Base-by-base conservation (phyloP, 208 protist species). In the Crithidia sp. region DNA sequence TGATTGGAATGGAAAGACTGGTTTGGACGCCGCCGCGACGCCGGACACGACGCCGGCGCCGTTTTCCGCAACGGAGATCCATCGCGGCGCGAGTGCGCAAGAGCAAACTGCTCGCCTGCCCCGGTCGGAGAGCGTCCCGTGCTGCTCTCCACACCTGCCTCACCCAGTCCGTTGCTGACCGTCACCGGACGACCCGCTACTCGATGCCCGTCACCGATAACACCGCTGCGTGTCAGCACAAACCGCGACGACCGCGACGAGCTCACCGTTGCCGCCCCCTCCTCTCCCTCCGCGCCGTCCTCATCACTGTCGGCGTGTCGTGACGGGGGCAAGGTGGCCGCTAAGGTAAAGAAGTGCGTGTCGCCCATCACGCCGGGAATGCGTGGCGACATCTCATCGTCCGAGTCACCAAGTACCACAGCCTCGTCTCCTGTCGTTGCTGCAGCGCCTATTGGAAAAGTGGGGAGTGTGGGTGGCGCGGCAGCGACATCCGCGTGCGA, bases 181-280 rank as follows among this genome's bases (percentile, higher is more conserved):
- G 40, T 49, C 5, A 59, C 43, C 7, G 50, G 52, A 49, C 64
- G 64, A 40, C 50, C 52, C 37, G 13, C 52, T 40, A 49, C 52
- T 4, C 40, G 52, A 16, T 40, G 52, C 1, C 9, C 7, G 0
- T 19, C 39, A 28, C 52, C 39, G 52, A 3, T 39, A 3, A 36
- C 4, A 6, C 44, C 28, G 45, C n/a, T 68, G 37, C 64, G 64
- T 7, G 40, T n/a, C 50, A 68, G 50, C 52, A 68, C 64, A 49
- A 68, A 68, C 5, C 64, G 64, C 3, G 52, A 59, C 5, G 50
- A 68, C 52, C 36, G n/a, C 6, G 52, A 68, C 2, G 62, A 68
- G 3, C 5, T 12, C 37, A 10, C 40, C 17, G 49, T 36, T 3
- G 36, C 64, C 7, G 9, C 37, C 0, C 50, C 49, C 9, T 43